Evolutionary conservation across 495 filamentous ascomycete genomes (phyloP), one percentile per base, ranked within the genome.

Genomic region (Xeromyces bisporus): DNA sequence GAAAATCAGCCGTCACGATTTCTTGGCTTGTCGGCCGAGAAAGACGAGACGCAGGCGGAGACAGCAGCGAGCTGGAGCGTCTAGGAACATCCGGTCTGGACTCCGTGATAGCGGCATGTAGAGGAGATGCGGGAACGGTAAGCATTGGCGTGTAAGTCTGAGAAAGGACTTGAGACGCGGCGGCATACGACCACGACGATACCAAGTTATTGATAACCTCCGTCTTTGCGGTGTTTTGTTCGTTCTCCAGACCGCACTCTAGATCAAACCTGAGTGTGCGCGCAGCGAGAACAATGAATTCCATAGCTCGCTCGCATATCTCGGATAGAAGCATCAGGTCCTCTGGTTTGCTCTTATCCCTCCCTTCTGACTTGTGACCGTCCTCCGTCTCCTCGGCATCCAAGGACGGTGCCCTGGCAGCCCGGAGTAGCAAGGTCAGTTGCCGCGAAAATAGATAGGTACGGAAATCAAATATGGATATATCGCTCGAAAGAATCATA

Each of bases 381-480:
- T 27, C 24, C 20, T 41, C 41, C 2, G 34, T 12, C 17, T 49
- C 52, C 7, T 36, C 45, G 13, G 33, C 44, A 34, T 23, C 23
- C 15, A 57, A 23, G 14, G 46, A 60, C 10, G 55, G 47, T 7
- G 67, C 64, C 48, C 84, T 89, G 9, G 77, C 84, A 7, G 92
- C 68, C 20, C 89, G 75, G 14, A 93, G 67, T 7, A 94, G 64
- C 2, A 97, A 52, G 9, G 75, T 71, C 42, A 92, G 67, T 45
- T 99, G 89, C 15, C 89, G 69, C 14, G 82, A 76, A 56, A 94
- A 96, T 7, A 99, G 67, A 48, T 99, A 99, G 39, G 76, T 85
- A 36, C 79, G 70, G 51, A 99, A 96, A 49, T 99, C 89, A 43
- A 94, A 96, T 8, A 91, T 63, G n/a, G 89, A 96, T 17, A 96